Evolutionary conservation across 179 eudicot genomes (phyloP).

Genomic region (Beta macrorhiza): DNA sequence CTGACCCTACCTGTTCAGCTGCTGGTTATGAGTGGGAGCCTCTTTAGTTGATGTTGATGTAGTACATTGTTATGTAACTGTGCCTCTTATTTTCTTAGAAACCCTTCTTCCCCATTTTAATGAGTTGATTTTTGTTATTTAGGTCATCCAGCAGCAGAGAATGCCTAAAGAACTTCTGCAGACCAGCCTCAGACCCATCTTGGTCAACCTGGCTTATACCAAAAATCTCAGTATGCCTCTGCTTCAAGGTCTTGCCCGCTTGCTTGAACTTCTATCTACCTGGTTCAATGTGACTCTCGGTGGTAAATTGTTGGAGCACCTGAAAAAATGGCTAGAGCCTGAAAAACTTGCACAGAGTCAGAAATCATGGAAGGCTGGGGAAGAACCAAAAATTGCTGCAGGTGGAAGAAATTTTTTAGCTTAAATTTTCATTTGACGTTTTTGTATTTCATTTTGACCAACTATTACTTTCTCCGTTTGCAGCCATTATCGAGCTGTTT

Average conservation of each 20-base stretch:
- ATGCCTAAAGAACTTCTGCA: slow-evolving; percentile 99
- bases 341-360: slow-evolving; percentile 94
- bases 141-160: slow-evolving; percentile 94
- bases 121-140: slow-evolving; percentile 17
- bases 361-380: slow-evolving; percentile 97
- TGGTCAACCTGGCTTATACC: slow-evolving; percentile 92
- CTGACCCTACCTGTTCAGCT: not conserved
- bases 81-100: not conserved
- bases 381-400: slow-evolving; percentile 98
- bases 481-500: slow-evolving; percentile 98
- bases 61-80: not conserved
- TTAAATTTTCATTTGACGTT: not conserved
- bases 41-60: not conserved
- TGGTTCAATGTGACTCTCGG: slow-evolving; percentile 98
- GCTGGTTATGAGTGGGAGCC: not conserved
- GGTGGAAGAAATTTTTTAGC: slow-evolving; percentile 40
- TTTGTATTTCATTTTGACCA: not conserved
- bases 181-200: slow-evolving; percentile 92
- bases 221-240: slow-evolving; percentile 96
- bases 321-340: slow-evolving; percentile 95
- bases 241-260: slow-evolving; percentile 95
- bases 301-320: slow-evolving; percentile 93
- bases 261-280: slow-evolving; percentile 90
- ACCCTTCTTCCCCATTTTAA: not conserved
- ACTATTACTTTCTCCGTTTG: slow-evolving; percentile 12